Evolutionary conservation across 352 stramenopile species (phyloP), one percentile per base, ranked within the genome.

Genomic region (Phytophthora chlamydospora): DNA sequence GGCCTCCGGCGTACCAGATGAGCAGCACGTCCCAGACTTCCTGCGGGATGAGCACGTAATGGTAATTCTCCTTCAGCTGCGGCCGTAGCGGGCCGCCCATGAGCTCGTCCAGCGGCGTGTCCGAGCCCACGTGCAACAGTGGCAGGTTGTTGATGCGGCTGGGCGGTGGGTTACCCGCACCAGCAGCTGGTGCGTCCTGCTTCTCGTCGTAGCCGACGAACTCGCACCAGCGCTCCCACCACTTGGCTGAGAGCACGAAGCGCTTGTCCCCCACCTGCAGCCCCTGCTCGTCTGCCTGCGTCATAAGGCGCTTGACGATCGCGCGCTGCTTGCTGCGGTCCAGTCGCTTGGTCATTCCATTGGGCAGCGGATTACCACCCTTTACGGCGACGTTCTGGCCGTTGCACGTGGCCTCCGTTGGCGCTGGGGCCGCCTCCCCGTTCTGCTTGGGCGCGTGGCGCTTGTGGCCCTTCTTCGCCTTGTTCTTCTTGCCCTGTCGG

Each of bases 221-320:
- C 39, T 88, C 71, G 36, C 76, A 79, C 85, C 85, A 94, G 45
- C 80, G 76, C 58, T 94, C 69, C 85, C 85, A 94, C 85, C 85
- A 94, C 66, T 91, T 91, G 67, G 78, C 80, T 29, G 78, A 76
- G 34, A 94, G 59, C 50, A 94, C 76, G 55, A 84, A 94, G 50
- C 82, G 85, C 59, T 87, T 90, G 52, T 94, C 85, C 17, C 78
- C 85, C 14, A 91, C 67, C 62, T 91, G 83, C 45, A 94, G 73
- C 3, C 83, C 78, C 68, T 83, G 79, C 58, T 84, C 62, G 34
- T 89, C 78, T 19, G 83, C 83, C 59, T 90, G 83, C 29, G 68
- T 65, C 53, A 85, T 73, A 8, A 91, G 75, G 17, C 81, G 74
- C 62, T 73, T 70, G 27, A 91, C 64, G 42, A 91, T 76, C 17